These are phyloP conservation scores for Xylaria palmicola DNA, from an alignment of 495 filamentous ascomycete species.

Conservation along the genomic window DNA sequence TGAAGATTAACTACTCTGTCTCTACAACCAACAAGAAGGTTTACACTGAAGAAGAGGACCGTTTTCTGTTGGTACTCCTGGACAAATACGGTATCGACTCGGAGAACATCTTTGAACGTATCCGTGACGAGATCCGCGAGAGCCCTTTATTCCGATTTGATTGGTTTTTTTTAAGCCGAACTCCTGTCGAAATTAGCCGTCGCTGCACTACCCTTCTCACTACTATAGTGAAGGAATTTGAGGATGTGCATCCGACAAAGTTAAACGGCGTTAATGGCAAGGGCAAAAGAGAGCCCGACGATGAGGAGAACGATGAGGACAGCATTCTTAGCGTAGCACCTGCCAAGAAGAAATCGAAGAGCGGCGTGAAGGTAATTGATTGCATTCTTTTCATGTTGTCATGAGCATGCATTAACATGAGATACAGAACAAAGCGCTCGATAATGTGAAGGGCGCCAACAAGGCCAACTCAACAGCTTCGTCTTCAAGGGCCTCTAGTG, in stretches of 20 bases:
- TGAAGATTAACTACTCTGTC: slow-evolving; percentile 98
- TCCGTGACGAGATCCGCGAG: slow-evolving; percentile 90
- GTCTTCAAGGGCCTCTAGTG: slow-evolving; percentile 54
- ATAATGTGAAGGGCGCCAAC: slow-evolving; percentile 58
- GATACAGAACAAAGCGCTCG: slow-evolving; percentile 60
- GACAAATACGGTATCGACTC: slow-evolving; percentile 87
- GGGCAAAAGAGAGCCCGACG: slow-evolving; percentile 68
- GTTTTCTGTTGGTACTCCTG: slow-evolving; percentile 90
- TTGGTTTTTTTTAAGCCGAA: slow-evolving; percentile 97
- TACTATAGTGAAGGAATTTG: slow-evolving; percentile 91
- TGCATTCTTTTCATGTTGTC: not conserved
- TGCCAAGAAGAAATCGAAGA: slow-evolving; percentile 88
- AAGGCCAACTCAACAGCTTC: slow-evolving; percentile 57
- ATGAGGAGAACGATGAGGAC: slow-evolving; percentile 83
- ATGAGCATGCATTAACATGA: slow-evolving; percentile 20
- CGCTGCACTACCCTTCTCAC: slow-evolving; percentile 92
- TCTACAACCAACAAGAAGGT: slow-evolving; percentile 99
- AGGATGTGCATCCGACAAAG: slow-evolving; percentile 55
- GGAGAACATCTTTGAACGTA: slow-evolving; percentile 79
- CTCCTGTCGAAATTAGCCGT: slow-evolving; percentile 86
- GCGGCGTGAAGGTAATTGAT: slow-evolving; percentile 60
- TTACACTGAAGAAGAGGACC: slow-evolving; percentile 97
- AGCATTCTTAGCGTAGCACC: slow-evolving; percentile 70
- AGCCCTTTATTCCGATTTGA: slow-evolving; percentile 96
- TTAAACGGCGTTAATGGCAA: slow-evolving; percentile 67